Conservation (phyloP, 768 basidiomycete species). For the Boletus edulis region DNA sequence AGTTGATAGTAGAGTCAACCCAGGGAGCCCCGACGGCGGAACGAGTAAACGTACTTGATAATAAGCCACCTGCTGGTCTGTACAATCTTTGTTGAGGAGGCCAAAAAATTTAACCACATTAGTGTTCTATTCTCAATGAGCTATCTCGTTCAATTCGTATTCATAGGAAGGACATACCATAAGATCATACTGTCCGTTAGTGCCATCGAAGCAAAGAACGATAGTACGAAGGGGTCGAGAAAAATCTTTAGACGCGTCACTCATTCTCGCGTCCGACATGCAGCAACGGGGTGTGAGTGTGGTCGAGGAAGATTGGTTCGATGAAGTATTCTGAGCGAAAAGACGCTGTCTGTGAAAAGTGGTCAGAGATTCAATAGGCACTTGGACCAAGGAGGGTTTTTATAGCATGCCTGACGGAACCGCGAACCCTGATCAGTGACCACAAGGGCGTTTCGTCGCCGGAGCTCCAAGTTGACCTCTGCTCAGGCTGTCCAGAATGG, state of each 20-base stretch:
- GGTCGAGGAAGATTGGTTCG: background rate
- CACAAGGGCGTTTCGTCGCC: background rate
- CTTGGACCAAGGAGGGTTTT: background rate
- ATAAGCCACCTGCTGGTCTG: slow-evolving; percentile 58
- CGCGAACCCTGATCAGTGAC: background rate
- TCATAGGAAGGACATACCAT: slow-evolving; percentile 34
- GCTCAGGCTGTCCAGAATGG: background rate
- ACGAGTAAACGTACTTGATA: slow-evolving; percentile 56
- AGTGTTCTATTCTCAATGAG: slow-evolving; percentile 44
- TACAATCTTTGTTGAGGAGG: slow-evolving; percentile 56
- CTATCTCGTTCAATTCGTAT: background rate
- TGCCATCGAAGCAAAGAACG: slow-evolving; percentile 72
- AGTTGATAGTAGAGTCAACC: background rate
- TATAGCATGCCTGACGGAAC: slow-evolving; percentile 1
- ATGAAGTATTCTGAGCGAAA: background rate
- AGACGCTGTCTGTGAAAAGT: background rate
- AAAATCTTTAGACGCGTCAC: background rate
- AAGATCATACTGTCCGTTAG: slow-evolving; percentile 48
- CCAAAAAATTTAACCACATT: slow-evolving; percentile 71
- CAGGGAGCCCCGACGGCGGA: background rate
- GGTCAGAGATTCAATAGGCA: background rate
- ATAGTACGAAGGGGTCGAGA: slow-evolving; percentile 39
- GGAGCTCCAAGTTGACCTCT: no score
- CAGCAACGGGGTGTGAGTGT: background rate
- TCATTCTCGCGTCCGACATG: slow-evolving; percentile 16